Evolutionary conservation across 1,284 basidiomycete genomes (phyloP).

Genomic region (Singerocomus inundabilis): DNA sequence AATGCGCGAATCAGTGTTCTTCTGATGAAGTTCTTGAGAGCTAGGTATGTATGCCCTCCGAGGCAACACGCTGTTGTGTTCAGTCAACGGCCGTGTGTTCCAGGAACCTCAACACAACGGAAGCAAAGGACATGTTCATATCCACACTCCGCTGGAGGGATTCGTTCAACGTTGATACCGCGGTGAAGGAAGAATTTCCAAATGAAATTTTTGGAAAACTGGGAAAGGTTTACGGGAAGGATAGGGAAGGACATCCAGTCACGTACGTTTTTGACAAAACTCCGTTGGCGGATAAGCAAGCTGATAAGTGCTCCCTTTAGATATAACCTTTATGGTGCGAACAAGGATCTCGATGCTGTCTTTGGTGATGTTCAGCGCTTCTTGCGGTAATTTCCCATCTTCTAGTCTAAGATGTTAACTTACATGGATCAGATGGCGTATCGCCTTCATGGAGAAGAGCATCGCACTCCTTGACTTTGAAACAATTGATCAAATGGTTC

Average conservation of each 20-base stretch:
- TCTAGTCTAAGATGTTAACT: background rate
- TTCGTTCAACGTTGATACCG: constrained; percentile 62
- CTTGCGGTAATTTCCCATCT: constrained; percentile 51
- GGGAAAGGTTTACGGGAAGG: constrained; percentile 63
- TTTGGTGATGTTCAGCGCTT: constrained; percentile 73
- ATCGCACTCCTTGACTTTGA: constrained; percentile 66
- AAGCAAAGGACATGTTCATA: constrained; percentile 63
- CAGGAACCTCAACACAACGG: constrained; percentile 54
- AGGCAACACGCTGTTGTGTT: background rate
- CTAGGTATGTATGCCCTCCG: constrained; percentile 46
- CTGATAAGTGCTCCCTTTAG: constrained; percentile 34
- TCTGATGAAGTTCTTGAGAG: constrained; percentile 76
- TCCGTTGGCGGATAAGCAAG: background rate
- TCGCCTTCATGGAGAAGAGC: constrained; percentile 70
- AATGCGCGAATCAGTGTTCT: constrained; percentile 68
- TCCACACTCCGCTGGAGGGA: constrained; percentile 71
- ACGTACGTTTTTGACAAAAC: constrained; percentile 42
- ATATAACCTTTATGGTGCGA: constrained; percentile 73
- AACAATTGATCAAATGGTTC: constrained; percentile 69
- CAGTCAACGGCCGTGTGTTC: background rate
- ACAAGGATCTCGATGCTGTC: constrained; percentile 58
- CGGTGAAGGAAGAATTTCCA: constrained; percentile 61
- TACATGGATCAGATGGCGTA: constrained; percentile 58
- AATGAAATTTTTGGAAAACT: constrained; percentile 62
- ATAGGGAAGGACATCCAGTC: constrained; percentile 66